A percentile compares a stretch with the other conserved stretches of the same genome.
Evolutionary conservation across 805 yeast genomes (phyloP).

Genomic region (Saccharomycopsis amapae): DNA sequence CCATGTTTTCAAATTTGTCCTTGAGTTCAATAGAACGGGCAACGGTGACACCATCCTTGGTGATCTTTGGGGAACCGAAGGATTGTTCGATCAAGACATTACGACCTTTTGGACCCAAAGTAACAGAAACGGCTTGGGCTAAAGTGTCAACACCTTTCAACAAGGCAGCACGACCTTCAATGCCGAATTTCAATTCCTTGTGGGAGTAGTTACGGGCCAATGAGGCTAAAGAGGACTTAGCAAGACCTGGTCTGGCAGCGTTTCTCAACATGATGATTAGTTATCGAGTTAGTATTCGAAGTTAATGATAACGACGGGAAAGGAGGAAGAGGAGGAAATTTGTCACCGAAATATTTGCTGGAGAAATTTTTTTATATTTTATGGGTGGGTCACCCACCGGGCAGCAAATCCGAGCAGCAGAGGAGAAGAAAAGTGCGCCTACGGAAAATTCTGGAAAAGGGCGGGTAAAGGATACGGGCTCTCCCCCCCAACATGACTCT

Average conservation of each 20-base stretch:
- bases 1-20: constrained; percentile 93
- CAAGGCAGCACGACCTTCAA: constrained; percentile 93
- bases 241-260: constrained; percentile 18
- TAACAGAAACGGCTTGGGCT: constrained; percentile 94
- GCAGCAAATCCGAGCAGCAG: too few relatives aligned
- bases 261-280: constrained; percentile 23
- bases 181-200: constrained; percentile 94
- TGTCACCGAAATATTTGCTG: too few relatives aligned
- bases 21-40: constrained; percentile 76
- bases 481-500: too few relatives aligned
- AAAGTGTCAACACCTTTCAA: constrained; percentile 89
- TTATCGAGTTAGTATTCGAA: too few relatives aligned
- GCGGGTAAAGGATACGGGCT: too few relatives aligned
- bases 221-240: constrained; percentile 6
- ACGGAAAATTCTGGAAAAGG: constrained; percentile 1
- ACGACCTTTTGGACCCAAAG: constrained; percentile 97
- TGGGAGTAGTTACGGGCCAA: constrained; percentile 37
- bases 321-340: too few relatives aligned
- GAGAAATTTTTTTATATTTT: too few relatives aligned
- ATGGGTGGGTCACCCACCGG: too few relatives aligned
- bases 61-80: constrained; percentile 94
- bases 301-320: too few relatives aligned
- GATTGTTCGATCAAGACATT: constrained; percentile 94
- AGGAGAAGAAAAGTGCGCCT: too few relatives aligned
- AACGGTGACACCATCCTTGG: constrained; percentile 98